These are phyloP conservation scores for Aspergillus pseudoviridinutans DNA, from an alignment of 2,329 filamentous ascomycete species.

Conservation along the genomic window DNA sequence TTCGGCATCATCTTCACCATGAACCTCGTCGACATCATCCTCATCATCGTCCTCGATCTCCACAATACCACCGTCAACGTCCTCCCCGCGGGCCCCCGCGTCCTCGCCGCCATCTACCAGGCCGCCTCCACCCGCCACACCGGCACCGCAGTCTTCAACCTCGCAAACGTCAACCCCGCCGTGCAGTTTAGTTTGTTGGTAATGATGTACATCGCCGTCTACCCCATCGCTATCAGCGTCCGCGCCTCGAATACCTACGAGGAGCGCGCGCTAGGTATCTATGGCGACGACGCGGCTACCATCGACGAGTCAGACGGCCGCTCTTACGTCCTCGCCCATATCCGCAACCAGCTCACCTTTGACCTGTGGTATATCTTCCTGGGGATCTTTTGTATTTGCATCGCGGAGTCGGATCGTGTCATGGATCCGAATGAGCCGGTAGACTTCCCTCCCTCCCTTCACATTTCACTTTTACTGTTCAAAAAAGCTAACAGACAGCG, in stretches of 20 bases:
- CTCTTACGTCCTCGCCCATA: slow-evolving; percentile 49
- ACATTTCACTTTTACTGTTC: too few relatives aligned
- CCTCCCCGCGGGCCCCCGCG: slow-evolving; percentile 42
- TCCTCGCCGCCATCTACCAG: slow-evolving; percentile 58
- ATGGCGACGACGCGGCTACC: slow-evolving; percentile 33
- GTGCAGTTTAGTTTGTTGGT: slow-evolving; percentile 61
- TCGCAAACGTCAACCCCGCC: slow-evolving; percentile 50
- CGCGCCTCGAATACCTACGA: slow-evolving; percentile 68
- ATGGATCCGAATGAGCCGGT: slow-evolving; percentile 24
- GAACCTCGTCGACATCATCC: slow-evolving; percentile 53
- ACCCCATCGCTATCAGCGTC: slow-evolving; percentile 89
- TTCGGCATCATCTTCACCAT: slow-evolving; percentile 46
- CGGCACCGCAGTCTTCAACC: slow-evolving; percentile 49
- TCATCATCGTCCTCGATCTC: slow-evolving; percentile 52
- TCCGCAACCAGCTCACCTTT: slow-evolving; percentile 61
- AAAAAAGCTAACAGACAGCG: background rate
- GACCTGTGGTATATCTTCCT: slow-evolving; percentile 63
- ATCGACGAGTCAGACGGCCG: slow-evolving; percentile 23
- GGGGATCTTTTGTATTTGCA: slow-evolving; percentile 55
- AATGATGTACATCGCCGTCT: slow-evolving; percentile 99
- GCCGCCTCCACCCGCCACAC: slow-evolving; percentile 48
- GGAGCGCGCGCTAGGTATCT: slow-evolving; percentile 59
- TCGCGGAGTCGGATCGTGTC: slow-evolving; percentile 47
- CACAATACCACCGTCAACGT: slow-evolving; percentile 47
- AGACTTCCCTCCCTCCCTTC: slow-evolving; percentile 2